phyloP scores from a whole-genome alignment of 371 early-diverging fungal genomes.

The Haplosporangium sp. region DNA sequence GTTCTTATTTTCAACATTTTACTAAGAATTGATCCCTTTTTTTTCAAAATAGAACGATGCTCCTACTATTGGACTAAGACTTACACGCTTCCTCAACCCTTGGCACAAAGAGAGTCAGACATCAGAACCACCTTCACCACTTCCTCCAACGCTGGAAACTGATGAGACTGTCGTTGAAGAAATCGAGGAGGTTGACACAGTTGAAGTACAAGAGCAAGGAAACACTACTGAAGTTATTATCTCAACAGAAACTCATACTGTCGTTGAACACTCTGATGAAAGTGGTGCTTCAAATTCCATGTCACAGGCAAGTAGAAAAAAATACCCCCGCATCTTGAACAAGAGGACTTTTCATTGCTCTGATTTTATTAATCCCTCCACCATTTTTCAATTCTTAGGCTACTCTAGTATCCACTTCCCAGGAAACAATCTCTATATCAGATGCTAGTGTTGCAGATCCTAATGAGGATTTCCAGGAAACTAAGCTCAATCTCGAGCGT shows the following conservation, averaged over 20 bases:
- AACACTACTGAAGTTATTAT: neutral
- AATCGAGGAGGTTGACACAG: neutral
- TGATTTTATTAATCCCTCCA: neutral
- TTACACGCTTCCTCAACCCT: slow-evolving; percentile 4
- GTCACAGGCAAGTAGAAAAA: neutral
- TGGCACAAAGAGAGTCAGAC: neutral
- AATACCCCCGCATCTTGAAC: too few species aligned
- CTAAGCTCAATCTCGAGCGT: slow-evolving; percentile 8
- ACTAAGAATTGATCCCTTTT: neutral
- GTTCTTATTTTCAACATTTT: too few species aligned
- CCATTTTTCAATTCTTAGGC: slow-evolving; percentile 1
- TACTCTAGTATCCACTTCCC: slow-evolving; percentile 20
- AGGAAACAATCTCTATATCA: slow-evolving; percentile 8
- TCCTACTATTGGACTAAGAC: neutral
- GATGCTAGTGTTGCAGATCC: slow-evolving; percentile 9
- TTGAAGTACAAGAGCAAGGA: neutral
- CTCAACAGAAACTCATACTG: neutral
- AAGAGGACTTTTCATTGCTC: too few species aligned
- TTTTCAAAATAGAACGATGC: slow-evolving; percentile 1
- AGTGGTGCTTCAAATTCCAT: neutral
- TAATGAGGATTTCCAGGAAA: neutral
- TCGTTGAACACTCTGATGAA: neutral
- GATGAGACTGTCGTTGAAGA: neutral
- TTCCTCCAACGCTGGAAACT: neutral
- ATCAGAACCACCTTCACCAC: neutral